Percentiles rank a stretch among this genome's conserved stretches.
phyloP scores from a whole-genome alignment of 768 basidiomycete species.

The Boletus bicolor region DNA sequence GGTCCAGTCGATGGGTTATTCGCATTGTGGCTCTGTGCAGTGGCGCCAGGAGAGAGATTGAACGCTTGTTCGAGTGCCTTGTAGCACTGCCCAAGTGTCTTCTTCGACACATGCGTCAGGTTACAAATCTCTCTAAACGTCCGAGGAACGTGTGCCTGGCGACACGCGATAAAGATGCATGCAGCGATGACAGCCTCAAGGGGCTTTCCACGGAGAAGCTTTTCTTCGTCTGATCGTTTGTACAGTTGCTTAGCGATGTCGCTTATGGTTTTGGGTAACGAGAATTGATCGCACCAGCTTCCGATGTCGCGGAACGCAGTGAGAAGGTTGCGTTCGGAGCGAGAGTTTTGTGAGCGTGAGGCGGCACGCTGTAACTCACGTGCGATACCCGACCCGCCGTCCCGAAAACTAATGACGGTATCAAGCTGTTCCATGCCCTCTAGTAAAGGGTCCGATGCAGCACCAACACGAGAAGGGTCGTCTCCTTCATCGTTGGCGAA shows the following conservation, averaged over 20 bases:
- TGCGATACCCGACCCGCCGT: conserved; percentile 91
- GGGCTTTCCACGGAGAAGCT: conserved; percentile 86
- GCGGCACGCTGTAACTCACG: conserved; percentile 92
- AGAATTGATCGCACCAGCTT: conserved; percentile 94
- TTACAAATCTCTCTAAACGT: conserved; percentile 97
- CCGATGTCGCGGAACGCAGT: conserved; percentile 89
- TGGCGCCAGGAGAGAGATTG: conserved; percentile 80
- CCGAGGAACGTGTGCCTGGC: conserved; percentile 91
- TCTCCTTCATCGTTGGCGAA: conserved; percentile 99
- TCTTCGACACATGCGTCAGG: conserved; percentile 91
- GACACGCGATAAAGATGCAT: conserved; percentile 96
- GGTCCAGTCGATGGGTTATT: conserved; percentile 59
- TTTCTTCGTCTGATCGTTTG: conserved; percentile 96
- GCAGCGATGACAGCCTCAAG: conserved; percentile 93
- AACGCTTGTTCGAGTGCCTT: conserved; percentile 86
- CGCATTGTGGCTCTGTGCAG: conserved; percentile 43
- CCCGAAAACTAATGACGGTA: conserved; percentile 92
- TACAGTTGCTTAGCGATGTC: conserved; percentile 97
- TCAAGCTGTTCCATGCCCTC: conserved; percentile 94
- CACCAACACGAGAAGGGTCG: conserved; percentile 99
- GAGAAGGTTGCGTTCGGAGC: conserved; percentile 81
- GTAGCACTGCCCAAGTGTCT: conserved; percentile 91
- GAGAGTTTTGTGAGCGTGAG: conserved; percentile 71
- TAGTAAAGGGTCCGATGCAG: conserved; percentile 87
- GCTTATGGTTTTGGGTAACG: conserved; percentile 88